Conservation (phyloP, 768 basidiomycete genomes). For the Hypholoma fasciculare region DNA sequence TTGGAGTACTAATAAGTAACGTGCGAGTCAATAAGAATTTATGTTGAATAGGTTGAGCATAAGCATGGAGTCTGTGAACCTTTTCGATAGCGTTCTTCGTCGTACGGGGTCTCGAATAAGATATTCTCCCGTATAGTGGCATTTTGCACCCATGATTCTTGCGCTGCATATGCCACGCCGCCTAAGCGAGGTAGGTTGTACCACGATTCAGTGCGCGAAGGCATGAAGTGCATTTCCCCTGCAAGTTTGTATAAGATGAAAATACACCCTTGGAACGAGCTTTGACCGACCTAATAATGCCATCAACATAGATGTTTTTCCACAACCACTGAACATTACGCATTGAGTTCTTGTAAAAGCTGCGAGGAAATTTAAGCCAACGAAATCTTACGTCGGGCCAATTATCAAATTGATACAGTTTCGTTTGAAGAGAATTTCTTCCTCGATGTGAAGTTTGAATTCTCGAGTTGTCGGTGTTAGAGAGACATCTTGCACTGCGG, state of each 20-base stretch:
- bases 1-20: constrained; percentile 43
- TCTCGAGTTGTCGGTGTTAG: constrained; percentile 40
- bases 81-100: constrained; percentile 75
- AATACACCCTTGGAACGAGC: not conserved
- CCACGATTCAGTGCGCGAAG: constrained; percentile 50
- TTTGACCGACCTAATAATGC: constrained; percentile 43
- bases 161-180: constrained; percentile 77
- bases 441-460: constrained; percentile 51
- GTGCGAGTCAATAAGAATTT: not conserved
- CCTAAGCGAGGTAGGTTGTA: constrained; percentile 62
- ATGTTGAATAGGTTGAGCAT: not conserved
- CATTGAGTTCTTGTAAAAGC: not conserved
- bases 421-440: constrained; percentile 53
- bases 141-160: constrained; percentile 82
- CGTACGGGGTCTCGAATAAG: constrained; percentile 71
- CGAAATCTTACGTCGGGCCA: constrained; percentile 43
- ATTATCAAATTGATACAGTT: constrained; percentile 55
- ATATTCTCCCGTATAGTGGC: constrained; percentile 81
- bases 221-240: constrained; percentile 63
- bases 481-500: not conserved
- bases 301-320: constrained; percentile 66
- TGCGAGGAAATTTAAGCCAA: not conserved
- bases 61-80: constrained; percentile 10
- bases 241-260: constrained; percentile 13
- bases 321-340: constrained; percentile 32